Evolutionary conservation across 2,329 filamentous ascomycete genomes (phyloP), one percentile per base, ranked within the genome.

Genomic region (Aspergillus pseudoglaucus): DNA sequence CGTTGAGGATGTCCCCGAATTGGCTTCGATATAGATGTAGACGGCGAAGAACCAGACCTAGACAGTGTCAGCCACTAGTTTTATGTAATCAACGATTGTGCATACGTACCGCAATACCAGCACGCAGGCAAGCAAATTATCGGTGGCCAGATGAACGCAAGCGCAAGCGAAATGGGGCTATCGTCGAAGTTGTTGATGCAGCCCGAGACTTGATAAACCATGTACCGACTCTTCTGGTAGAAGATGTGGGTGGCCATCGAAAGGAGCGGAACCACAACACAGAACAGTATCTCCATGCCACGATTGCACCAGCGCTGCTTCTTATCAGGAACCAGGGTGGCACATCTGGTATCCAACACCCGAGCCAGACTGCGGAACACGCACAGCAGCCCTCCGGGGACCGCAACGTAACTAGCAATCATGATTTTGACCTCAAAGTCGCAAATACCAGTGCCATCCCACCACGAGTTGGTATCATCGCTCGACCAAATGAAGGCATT

Each of bases 401-500:
- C 63, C 1, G 75, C 80, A 1, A 80, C 71, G 15, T 72, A 71
- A 7, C 73, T 67, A 3, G 76, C 80, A 20, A 79, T 69, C 49
- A 77, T 72, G 30, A 87, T 58, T 52, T 83, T 81, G 46, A 76
- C 71, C 55, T 85, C 75, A 43, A 87, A 67, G 61, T 88, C 84
- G 65, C 84, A 88, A 49, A 84, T 76, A 2, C 75, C 76, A 4
- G 62, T 59, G 4, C 84, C 84, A 49, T 75, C 64, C 75, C 76
- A 87, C 76, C 78, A 82, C 5, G 67, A 61, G 0, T 58, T 33
- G 10, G 77, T 57, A 53, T 84, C 69, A 53, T 84, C 79, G 6
- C 72, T 77, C 0, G 77, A 75, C 84, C 84, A 88, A 51, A 86
- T 75, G 44, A 84, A 61, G 1, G 82, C 72, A 58, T 87, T 87